Base-by-base conservation (phyloP, 2,329 filamentous ascomycete species). In the Ploettnerulaceae sp. region DNA sequence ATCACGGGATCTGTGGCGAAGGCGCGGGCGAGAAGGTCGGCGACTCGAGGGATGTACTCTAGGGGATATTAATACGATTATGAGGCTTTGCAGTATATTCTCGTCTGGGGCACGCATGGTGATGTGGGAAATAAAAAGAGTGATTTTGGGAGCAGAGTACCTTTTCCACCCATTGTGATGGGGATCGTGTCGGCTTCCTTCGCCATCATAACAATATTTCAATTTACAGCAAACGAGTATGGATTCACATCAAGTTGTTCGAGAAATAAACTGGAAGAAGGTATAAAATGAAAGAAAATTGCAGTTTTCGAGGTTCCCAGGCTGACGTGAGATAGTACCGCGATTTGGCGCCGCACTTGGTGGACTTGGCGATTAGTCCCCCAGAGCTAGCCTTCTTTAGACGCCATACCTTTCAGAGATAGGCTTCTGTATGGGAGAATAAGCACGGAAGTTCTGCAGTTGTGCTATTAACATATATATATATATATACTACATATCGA, bases 1-100 rank as follows among this genome's bases (percentile, higher is more conserved):
- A 56, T 53, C 17, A 54, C 44, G 5, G 55, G 50, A 14, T 55
- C 50, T 14, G 26, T 43, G 14, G 17, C 17, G 47, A 55, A 55
- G 3, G 39, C 39, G 17, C 36, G n/a, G 24, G 41, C 35, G 32
- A 53, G 37, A 36, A 53, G 45, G 8, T 31, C n/a, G 17, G 37
- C 7, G 17, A 44, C 24, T 9, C 37, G 37, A 3, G 38, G 20
- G 8, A 48, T 24, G 17, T 41, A 41, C 36, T 35, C 36, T 47
- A 28, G 7, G 5, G 15, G 7, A 39, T 15, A 8, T 35, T 15
- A 14, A 21, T 2, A 6, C 2, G 6, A 11, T 3, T 20, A 28
- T 20, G n/a, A n/a, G 18, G 9, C 4, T 33, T 33, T 2, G 4
- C 4, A 3, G 17, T 14, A 2, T 9, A 7, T 4, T 7, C 3